A percentile compares a stretch with the other conserved stretches of the same genome.
These are phyloP conservation scores for Rhodomyrtus psidioides DNA, from an alignment of 441 rosid genomes.

Conservation along the genomic window DNA sequence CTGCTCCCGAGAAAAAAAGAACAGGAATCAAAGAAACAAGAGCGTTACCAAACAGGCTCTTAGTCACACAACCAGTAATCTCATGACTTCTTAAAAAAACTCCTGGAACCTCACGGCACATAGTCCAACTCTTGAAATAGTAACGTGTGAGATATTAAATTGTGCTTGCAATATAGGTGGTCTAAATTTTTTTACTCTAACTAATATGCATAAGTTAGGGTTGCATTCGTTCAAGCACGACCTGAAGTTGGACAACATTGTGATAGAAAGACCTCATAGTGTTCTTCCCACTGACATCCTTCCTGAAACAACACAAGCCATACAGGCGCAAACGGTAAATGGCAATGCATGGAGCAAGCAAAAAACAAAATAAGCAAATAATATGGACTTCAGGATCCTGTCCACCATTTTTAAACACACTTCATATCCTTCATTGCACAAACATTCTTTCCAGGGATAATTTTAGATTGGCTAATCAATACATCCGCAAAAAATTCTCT, in stretches of 20 bases:
- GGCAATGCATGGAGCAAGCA: neutral
- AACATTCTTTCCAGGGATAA: neutral
- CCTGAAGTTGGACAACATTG: slow-evolving; percentile 74
- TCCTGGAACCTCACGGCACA: neutral
- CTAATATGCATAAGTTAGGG: neutral
- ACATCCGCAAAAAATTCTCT: neutral
- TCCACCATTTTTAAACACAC: neutral
- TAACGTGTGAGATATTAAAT: neutral
- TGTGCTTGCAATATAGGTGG: neutral
- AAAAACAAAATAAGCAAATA: neutral
- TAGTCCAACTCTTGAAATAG: neutral
- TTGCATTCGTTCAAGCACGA: slow-evolving; percentile 10
- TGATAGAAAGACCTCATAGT: slow-evolving; percentile 72
- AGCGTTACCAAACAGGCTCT: too few relatives aligned
- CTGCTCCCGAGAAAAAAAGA: too few relatives aligned
- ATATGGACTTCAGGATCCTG: neutral
- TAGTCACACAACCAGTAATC: neutral
- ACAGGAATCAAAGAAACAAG: too few relatives aligned
- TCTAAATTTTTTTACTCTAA: neutral
- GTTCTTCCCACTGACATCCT: slow-evolving; percentile 54
- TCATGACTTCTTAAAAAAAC: neutral
- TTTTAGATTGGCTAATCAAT: neutral
- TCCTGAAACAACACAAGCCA: slow-evolving; percentile 43
- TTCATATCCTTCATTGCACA: neutral
- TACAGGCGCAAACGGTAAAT: neutral